These are phyloP conservation scores for Metschnikowia baotianmanensis DNA, from an alignment of 805 yeast species.

Conservation along the genomic window DNA sequence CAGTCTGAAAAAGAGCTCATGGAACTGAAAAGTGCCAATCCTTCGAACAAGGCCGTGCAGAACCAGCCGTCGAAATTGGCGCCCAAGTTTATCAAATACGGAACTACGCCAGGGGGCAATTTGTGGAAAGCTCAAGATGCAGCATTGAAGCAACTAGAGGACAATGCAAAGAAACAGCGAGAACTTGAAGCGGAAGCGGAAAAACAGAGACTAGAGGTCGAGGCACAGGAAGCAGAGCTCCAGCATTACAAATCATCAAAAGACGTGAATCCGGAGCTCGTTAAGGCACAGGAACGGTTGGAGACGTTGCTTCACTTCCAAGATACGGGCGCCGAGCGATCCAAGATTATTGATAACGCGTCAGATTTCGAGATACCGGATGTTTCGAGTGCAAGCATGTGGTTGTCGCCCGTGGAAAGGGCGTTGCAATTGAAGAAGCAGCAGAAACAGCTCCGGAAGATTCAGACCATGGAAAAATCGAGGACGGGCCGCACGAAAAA, in stretches of 20 bases:
- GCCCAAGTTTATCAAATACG: slow-evolving; percentile 49
- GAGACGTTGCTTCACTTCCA: slow-evolving; percentile 78
- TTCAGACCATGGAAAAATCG: slow-evolving; percentile 55
- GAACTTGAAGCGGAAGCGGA: slow-evolving; percentile 22
- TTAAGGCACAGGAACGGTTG: slow-evolving; percentile 69
- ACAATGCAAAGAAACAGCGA: slow-evolving; percentile 29
- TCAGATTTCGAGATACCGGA: slow-evolving; percentile 76
- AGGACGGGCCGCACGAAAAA: slow-evolving; percentile 67
- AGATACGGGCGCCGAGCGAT: slow-evolving; percentile 83
- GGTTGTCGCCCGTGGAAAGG: slow-evolving; percentile 87
- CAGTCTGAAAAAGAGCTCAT: slow-evolving; percentile 48
- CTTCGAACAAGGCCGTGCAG: slow-evolving; percentile 19
- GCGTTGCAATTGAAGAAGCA: slow-evolving; percentile 85
- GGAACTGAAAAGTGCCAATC: slow-evolving; percentile 22
- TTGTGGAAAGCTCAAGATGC: slow-evolving; percentile 67
- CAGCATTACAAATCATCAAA: slow-evolving; percentile 41
- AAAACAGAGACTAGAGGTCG: slow-evolving; percentile 31
- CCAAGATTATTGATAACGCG: slow-evolving; percentile 89
- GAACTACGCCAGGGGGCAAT: slow-evolving; percentile 58
- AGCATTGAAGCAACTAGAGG: slow-evolving; percentile 58
- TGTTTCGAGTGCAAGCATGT: slow-evolving; percentile 49
- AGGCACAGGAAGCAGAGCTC: slow-evolving; percentile 43
- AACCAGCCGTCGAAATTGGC: slow-evolving; percentile 19
- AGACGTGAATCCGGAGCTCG: slow-evolving; percentile 54
- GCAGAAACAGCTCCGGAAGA: slow-evolving; percentile 67